Evolutionary conservation across 352 stramenopile genomes (phyloP).

Genomic region (Globisporangium solare): DNA sequence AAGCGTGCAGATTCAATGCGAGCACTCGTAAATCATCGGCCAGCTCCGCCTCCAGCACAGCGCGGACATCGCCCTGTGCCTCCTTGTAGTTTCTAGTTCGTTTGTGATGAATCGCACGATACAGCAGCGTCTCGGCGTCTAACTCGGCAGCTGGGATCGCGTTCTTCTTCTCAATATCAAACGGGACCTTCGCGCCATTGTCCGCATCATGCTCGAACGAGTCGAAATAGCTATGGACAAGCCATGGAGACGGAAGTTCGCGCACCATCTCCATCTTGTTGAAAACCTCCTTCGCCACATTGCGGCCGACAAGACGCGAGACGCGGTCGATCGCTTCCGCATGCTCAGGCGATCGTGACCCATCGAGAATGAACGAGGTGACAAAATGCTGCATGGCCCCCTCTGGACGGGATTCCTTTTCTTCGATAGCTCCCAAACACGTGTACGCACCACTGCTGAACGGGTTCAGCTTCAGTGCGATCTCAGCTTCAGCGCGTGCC

Average conservation of each 20-base stretch:
- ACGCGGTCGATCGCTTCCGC: slow-evolving; percentile 73
- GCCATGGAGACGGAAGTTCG: slow-evolving; percentile 69
- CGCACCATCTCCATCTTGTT: slow-evolving; percentile 64
- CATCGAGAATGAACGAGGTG: slow-evolving; percentile 77
- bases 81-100: slow-evolving; percentile 45
- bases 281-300: slow-evolving; percentile 66
- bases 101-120: slow-evolving; percentile 68
- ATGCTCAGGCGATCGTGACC: slow-evolving; percentile 61
- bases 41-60: slow-evolving; percentile 34
- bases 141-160: slow-evolving; percentile 29
- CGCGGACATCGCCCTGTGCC: slow-evolving; percentile 43
- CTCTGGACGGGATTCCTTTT: slow-evolving; percentile 41
- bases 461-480: slow-evolving; percentile 55
- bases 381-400: slow-evolving; percentile 82
- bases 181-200: slow-evolving; percentile 44
- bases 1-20: slow-evolving; percentile 73
- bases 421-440: slow-evolving; percentile 59
- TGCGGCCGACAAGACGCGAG: slow-evolving; percentile 55
- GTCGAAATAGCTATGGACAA: slow-evolving; percentile 85
- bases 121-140: slow-evolving; percentile 46
- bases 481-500: slow-evolving; percentile 35
- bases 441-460: slow-evolving; percentile 70
- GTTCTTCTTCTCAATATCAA: slow-evolving; percentile 60
- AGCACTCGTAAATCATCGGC: slow-evolving; percentile 37
- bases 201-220: slow-evolving; percentile 79